Conservation (phyloP, 192 early-diverging fungal genomes). For the Piromyces finnis region DNA sequence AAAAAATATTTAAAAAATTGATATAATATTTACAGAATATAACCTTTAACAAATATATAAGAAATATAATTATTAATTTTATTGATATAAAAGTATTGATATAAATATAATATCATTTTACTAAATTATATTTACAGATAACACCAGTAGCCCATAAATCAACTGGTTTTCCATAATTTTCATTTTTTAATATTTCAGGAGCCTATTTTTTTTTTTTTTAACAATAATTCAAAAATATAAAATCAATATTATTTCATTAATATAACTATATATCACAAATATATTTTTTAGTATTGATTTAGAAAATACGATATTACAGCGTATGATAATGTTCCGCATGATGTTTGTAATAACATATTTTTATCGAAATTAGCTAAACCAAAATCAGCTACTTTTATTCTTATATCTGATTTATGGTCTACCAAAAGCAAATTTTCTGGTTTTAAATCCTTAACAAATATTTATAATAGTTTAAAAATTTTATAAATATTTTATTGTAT, state of each 20-base stretch:
- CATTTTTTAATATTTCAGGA: slow-evolving; percentile 45
- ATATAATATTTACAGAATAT: no score
- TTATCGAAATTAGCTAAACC: neutral
- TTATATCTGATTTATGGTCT: neutral
- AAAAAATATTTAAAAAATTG: no score
- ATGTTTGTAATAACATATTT: neutral
- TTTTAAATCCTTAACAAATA: neutral
- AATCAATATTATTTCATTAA: no score
- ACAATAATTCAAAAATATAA: no score
- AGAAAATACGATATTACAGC: no score
- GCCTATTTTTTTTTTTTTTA: slow-evolving; percentile 10
- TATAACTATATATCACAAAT: no score
- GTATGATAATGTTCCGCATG: neutral
- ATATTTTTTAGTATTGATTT: no score
- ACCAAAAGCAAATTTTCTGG: neutral
- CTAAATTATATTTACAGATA: neutral
- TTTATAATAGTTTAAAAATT: neutral
- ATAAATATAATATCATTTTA: no score
- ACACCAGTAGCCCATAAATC: slow-evolving; percentile 65
- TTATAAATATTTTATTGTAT: no score
- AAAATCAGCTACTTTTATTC: neutral
- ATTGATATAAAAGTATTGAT: no score
- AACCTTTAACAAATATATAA: no score
- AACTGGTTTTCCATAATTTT: slow-evolving; percentile 42
- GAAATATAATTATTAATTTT: no score